Evolutionary conservation across 164 flowering plant genomes (phyloP), one percentile per base, ranked within the genome.

Genomic region (Piper betle): DNA sequence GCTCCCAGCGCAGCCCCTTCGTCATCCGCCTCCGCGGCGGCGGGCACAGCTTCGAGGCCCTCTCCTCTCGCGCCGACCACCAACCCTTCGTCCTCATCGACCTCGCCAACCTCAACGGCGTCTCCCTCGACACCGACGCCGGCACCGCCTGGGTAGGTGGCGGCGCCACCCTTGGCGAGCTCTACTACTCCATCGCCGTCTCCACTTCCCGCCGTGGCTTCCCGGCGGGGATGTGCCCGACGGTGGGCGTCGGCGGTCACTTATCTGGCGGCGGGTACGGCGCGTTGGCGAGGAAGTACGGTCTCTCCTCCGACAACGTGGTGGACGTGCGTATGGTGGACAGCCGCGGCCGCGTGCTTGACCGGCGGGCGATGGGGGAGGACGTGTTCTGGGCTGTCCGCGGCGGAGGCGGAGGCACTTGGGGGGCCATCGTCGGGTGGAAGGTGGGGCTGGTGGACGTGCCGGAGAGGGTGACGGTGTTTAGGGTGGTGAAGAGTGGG

Each of bases 111-210:
- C 50, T 71, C 2, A 70, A 65, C 59, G 13, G 33, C 17, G 62
- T 71, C 38, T 61, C 52, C 2, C 65, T 71, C 0, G 74, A 74
- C 57, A 16, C 68, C 39, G 60, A 55, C 11, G 60, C 67, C 0
- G 62, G 65, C 57, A 74, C 72, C 0, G 74, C 72, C 11, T 74
- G 74, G 77, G 65, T 74, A 2, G 67, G 64, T 59, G 72, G 69
- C 13, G 77, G 77, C 5, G 74, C 74, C 1, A 74, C 77, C 3
- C 69, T 74, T n/a, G 77, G 77, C 41, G 69, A 74, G 64, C 38
- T 59, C 3, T 74, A 71, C 57, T 53, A 70, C 40, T 59, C 59
- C 11, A 68, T 74, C 20, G 62, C 69, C 10, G 25, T 54, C 59
- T 38, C 68, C 15, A 70, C 64, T 41, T 55, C 54, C n/a, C 33